Conservation (phyloP, 345 rosid species). For the Clausena lansium region DNA sequence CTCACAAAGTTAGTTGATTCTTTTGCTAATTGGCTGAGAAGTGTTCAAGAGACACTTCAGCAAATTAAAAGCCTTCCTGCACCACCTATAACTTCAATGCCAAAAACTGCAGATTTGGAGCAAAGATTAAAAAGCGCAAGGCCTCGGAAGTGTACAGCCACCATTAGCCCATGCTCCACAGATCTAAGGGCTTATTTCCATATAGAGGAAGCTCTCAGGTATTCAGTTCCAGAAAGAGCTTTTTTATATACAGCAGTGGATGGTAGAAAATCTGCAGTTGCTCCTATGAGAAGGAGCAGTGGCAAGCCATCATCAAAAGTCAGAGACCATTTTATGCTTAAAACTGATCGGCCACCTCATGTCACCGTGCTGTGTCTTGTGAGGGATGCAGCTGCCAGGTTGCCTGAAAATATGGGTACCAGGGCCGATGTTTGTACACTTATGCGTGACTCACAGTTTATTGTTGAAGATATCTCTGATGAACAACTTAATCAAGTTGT, state of each 20-base stretch:
- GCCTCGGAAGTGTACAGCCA: conserved; percentile 94
- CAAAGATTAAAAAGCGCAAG: conserved; percentile 92
- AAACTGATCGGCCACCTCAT: conserved; percentile 97
- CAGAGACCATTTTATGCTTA: conserved; percentile 97
- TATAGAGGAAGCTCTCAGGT: conserved; percentile 83
- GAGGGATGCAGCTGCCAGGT: conserved; percentile 95
- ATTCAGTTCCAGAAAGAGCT: conserved; percentile 98
- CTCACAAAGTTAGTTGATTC: conserved; percentile 92
- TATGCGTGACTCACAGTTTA: conserved; percentile 86
- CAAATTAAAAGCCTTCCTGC: conserved; percentile 93
- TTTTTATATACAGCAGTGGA: conserved; percentile 95
- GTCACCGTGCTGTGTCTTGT: conserved; percentile 96
- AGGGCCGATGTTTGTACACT: conserved; percentile 98
- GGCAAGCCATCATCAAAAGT: conserved; percentile 99
- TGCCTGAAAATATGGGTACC: conserved; percentile 98
- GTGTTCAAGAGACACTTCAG: conserved; percentile 86
- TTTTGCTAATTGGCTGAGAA: conserved; percentile 94
- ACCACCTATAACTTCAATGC: conserved; percentile 68
- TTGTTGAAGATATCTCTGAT: conserved; percentile 90
- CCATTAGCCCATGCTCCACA: conserved; percentile 73
- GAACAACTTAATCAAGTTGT: conserved; percentile 91
- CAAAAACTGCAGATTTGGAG: conserved; percentile 38
- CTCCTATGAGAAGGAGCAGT: conserved; percentile 97
- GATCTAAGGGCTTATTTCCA: conserved; percentile 88
- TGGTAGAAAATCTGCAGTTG: conserved; percentile 92